Base-by-base conservation (phyloP, 768 basidiomycete genomes). In the Hemileccinum impolitum region DNA sequence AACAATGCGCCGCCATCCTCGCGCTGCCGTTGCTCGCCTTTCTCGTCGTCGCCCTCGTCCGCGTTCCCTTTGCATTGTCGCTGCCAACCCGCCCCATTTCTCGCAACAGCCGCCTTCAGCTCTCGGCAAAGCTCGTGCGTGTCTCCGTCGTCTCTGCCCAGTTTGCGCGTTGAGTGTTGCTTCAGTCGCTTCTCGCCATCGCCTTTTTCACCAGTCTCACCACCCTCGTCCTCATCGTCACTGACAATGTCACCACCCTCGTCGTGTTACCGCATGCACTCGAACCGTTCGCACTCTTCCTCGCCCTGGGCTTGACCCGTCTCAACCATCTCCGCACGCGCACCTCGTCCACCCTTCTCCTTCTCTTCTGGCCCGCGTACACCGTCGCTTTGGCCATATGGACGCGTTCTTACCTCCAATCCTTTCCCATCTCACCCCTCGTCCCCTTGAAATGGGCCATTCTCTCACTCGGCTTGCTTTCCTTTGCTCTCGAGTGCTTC, bases 351-450 rank as follows among this genome's bases (percentile, higher is more conserved):
- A 74, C 87, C 1, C 61, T 82, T 12, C 68, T 93, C 32, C 78
- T 96, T 10, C 63, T 94, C 41, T 94, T 90, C 68, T 95, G 90
- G 87, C 90, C 91, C 0, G 43, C 77, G 9, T 89, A 90, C 56
- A 43, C 79, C 12, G 17, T 73, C 14, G 71, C 70, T 0, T 56
- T 81, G 0, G 58, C 68, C 11, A 63, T 89, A 6, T 82, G 85
- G 78, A 70, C 80, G 0, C 78, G 90, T 7, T 89, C 92, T 0
- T 58, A 72, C 41, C 42, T 73, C n/a, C 39, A 37, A 50, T 55
- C 35, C 61, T 71, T 65, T 26, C 51, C 72, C 8, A 53, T 68
- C 15, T 54, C 59, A 2, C 53, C 71, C 2, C 56, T 82, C 11
- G 49, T 84, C 21, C 57, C 64, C 4, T 58, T 85, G 40, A 80